These are phyloP conservation scores for Sphenostylis stenocarpa DNA, from an alignment of 306 rosid species.

Conservation along the genomic window DNA sequence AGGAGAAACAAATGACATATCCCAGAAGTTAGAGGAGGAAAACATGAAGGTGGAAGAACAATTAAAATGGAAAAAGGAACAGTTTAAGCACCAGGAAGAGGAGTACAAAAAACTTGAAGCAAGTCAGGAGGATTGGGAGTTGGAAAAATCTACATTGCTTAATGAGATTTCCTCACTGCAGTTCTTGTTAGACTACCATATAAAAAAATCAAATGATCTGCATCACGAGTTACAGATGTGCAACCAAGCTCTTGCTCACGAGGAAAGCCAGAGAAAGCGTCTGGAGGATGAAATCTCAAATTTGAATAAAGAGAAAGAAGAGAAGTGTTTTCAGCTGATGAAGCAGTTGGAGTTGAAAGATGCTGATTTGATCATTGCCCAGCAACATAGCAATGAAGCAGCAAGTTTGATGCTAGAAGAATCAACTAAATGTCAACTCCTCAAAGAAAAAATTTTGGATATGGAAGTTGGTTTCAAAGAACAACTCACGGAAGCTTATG, in stretches of 20 bases:
- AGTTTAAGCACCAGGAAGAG: constrained; percentile 47
- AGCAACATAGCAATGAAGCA: constrained; percentile 29
- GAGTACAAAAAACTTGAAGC: constrained; percentile 53
- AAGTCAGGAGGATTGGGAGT: constrained; percentile 56
- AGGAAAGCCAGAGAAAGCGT: neutral
- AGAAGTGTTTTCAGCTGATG: constrained; percentile 38
- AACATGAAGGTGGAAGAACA: neutral
- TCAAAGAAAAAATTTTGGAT: constrained; percentile 38
- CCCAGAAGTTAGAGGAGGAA: neutral
- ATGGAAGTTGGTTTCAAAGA: constrained; percentile 30
- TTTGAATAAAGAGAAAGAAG: constrained; percentile 46
- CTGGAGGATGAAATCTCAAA: neutral
- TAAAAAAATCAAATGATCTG: constrained; percentile 42
- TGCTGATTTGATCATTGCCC: constrained; percentile 39
- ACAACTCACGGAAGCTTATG: constrained; percentile 39
- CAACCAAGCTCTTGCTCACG: neutral
- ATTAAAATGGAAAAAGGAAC: neutral
- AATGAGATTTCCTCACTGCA: constrained; percentile 60
- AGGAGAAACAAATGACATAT: constrained; percentile 41
- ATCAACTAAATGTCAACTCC: constrained; percentile 41
- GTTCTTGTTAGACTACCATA: constrained; percentile 54
- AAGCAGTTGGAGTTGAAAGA: constrained; percentile 61
- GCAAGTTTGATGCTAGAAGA: constrained; percentile 52
- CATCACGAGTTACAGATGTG: neutral
- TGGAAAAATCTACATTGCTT: constrained; percentile 51